Percentiles rank a stretch among this genome's conserved stretches.
phyloP scores from a whole-genome alignment of 805 yeast species.

The Saccharomycopsis sp. region DNA sequence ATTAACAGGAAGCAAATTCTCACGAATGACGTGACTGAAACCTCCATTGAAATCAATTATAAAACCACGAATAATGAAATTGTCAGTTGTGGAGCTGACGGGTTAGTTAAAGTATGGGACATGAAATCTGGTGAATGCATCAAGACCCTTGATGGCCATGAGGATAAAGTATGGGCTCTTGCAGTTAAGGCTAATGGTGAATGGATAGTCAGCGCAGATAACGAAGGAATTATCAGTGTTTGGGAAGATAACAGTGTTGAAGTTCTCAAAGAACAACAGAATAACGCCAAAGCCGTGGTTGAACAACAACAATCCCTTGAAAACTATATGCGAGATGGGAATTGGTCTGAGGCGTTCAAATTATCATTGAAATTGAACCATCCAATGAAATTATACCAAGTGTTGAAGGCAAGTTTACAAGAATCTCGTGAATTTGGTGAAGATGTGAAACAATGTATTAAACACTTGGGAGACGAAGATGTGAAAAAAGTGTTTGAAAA shows the following conservation, averaged over 20 bases:
- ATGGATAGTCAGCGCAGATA: slow-evolving; percentile 79
- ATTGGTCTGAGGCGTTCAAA: slow-evolving; percentile 85
- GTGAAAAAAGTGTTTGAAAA: slow-evolving; percentile 58
- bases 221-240: slow-evolving; percentile 83
- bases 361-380: slow-evolving; percentile 83
- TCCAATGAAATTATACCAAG: slow-evolving; percentile 80
- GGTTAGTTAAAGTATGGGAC: slow-evolving; percentile 90
- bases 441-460: slow-evolving; percentile 55
- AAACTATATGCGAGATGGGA: slow-evolving; percentile 61
- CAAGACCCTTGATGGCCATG: slow-evolving; percentile 87
- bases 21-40: slow-evolving; percentile 26
- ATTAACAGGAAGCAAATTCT: slow-evolving; percentile 61
- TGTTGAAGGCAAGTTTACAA: slow-evolving; percentile 41
- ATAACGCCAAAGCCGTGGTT: slow-evolving; percentile 47
- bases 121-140: slow-evolving; percentile 65
- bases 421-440: slow-evolving; percentile 23
- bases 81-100: slow-evolving; percentile 83
- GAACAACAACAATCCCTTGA: slow-evolving; percentile 86
- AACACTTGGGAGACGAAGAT: slow-evolving; percentile 51
- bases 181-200: slow-evolving; percentile 56
- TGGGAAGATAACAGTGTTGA: slow-evolving; percentile 90
- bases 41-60: slow-evolving; percentile 5
- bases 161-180: slow-evolving; percentile 91
- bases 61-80: slow-evolving; percentile 14
- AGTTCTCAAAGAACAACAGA: slow-evolving; percentile 33